A percentile compares a stretch with the other conserved stretches of the same genome.
phyloP scores from a whole-genome alignment of 106 monocot genomes.

The Acorus calamus region DNA sequence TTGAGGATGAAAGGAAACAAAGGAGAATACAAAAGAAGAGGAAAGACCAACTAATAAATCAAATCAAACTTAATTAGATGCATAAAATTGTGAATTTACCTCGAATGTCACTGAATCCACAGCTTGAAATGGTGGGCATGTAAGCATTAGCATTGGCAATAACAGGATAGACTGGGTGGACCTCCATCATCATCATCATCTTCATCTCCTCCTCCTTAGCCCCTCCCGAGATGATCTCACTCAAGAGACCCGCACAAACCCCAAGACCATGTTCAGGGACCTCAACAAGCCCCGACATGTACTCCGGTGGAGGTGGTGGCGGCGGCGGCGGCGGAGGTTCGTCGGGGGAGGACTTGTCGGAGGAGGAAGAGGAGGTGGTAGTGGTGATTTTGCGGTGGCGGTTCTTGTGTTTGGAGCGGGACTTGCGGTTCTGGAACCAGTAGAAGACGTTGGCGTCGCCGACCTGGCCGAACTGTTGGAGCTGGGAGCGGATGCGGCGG shows the following conservation, averaged over 20 bases:
- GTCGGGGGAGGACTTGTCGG: slow-evolving; percentile 1
- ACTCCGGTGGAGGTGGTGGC: neutral
- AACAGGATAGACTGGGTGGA: too few relatives aligned
- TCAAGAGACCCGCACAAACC: slow-evolving; percentile 7
- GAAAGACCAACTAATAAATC: too few relatives aligned
- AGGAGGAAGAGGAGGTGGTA: slow-evolving; percentile 3
- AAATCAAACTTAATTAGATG: too few relatives aligned
- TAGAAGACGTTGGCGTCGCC: slow-evolving; percentile 18
- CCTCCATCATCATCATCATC: too few relatives aligned
- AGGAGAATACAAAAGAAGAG: too few relatives aligned
- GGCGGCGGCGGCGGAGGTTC: too few relatives aligned
- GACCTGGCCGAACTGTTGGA: slow-evolving; percentile 9
- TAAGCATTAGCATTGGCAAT: too few relatives aligned
- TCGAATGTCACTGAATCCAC: too few relatives aligned
- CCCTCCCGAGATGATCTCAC: slow-evolving; percentile 5
- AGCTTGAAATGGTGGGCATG: too few relatives aligned
- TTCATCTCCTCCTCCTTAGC: slow-evolving; percentile 3
- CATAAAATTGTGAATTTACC: too few relatives aligned
- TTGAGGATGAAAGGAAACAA: too few relatives aligned
- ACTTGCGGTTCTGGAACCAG: slow-evolving; percentile 18
- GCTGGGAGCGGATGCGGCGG: slow-evolving; percentile 1
- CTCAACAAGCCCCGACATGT: neutral
- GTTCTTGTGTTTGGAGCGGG: slow-evolving; percentile 7
- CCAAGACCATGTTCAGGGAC: slow-evolving; percentile 4
- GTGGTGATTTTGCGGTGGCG: slow-evolving; percentile 1